Percentiles rank a stretch among this genome's conserved stretches.
phyloP scores from a whole-genome alignment of 768 basidiomycete genomes.

The Suillus americanus region DNA sequence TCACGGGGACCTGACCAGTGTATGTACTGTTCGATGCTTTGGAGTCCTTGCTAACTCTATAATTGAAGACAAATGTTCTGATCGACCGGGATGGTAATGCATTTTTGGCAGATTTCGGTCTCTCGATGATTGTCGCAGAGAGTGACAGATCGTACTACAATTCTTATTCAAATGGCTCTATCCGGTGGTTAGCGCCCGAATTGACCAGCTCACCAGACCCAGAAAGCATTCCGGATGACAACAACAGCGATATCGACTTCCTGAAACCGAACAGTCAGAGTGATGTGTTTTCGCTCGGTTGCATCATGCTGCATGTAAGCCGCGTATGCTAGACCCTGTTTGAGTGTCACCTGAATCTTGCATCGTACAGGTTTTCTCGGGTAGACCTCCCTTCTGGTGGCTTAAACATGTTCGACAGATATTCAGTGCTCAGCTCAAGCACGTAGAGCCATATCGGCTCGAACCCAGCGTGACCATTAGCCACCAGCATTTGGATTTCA shows the following conservation, averaged over 20 bases:
- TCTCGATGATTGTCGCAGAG: too few species aligned
- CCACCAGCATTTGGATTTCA: not conserved
- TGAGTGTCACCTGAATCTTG: not conserved
- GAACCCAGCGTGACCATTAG: not conserved
- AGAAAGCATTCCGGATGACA: not conserved
- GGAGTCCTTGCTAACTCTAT: not conserved
- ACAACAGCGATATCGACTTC: not conserved
- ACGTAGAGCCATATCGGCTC: not conserved
- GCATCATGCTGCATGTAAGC: not conserved
- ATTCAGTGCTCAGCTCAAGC: not conserved
- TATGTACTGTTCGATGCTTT: not conserved
- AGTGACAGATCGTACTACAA: too few species aligned
- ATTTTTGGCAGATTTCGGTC: not conserved
- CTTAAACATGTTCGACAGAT: not conserved
- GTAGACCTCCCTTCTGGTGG: constrained; percentile 1
- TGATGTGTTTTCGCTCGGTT: not conserved
- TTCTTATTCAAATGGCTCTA: too few species aligned
- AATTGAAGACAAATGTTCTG: not conserved
- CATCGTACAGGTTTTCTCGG: not conserved
- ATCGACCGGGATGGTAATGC: not conserved
- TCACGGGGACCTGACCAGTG: not conserved
- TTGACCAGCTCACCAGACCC: not conserved
- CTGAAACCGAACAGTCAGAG: not conserved
- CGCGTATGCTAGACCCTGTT: not conserved
- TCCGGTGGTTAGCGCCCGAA: too few species aligned